Evolutionary conservation across 805 yeast species (phyloP).

Genomic region (Candida glaebosa): DNA sequence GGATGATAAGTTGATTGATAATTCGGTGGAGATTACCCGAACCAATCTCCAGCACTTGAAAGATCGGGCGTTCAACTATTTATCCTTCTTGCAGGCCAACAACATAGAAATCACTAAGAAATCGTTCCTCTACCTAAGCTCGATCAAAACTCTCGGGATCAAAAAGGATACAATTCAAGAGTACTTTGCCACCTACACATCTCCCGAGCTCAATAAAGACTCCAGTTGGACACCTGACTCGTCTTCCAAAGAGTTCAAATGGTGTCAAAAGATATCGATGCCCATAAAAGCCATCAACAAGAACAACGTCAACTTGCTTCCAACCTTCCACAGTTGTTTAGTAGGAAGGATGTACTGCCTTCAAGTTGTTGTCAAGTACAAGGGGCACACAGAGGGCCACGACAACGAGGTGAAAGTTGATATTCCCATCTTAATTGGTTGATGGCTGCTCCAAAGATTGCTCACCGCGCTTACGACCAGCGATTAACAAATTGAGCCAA

Average conservation of each 20-base stretch:
- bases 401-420: slow-evolving; percentile 32
- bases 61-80: slow-evolving; percentile 29
- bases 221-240: slow-evolving; percentile 28
- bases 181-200: slow-evolving; percentile 28
- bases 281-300: slow-evolving; percentile 42
- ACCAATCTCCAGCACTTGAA: slow-evolving; percentile 33
- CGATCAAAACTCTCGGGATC: slow-evolving; percentile 34
- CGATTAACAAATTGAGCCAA: neutral
- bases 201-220: slow-evolving; percentile 22
- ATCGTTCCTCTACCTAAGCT: slow-evolving; percentile 33
- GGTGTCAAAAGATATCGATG: slow-evolving; percentile 33
- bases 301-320: slow-evolving; percentile 49
- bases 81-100: slow-evolving; percentile 32
- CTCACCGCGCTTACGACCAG: slow-evolving; percentile 3
- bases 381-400: slow-evolving; percentile 31
- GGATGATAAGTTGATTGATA: slow-evolving; percentile 15
- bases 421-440: slow-evolving; percentile 36
- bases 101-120: slow-evolving; percentile 28
- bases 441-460: slow-evolving; percentile 2
- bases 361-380: slow-evolving; percentile 44
- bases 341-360: slow-evolving; percentile 57
- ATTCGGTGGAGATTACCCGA: slow-evolving; percentile 30
- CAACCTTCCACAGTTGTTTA: slow-evolving; percentile 61
- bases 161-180: slow-evolving; percentile 40
- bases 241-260: slow-evolving; percentile 12